Percentiles rank a stretch among this genome's conserved stretches.
Conservation (phyloP, 768 basidiomycete species). For the Rhizopogon sp. region DNA sequence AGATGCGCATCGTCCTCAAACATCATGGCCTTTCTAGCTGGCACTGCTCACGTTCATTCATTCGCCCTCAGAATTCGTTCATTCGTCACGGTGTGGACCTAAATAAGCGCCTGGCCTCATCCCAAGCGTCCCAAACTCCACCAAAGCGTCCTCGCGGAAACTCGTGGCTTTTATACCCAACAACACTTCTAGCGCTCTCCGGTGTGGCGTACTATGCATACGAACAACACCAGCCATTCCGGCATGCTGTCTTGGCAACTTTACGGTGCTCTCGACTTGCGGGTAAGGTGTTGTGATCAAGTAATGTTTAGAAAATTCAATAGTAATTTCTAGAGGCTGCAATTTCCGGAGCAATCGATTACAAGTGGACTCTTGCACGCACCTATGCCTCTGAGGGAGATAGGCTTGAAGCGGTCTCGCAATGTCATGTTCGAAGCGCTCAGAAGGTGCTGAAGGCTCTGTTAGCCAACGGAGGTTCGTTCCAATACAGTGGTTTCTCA, state of each 20-base stretch:
- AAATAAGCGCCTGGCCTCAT: not conserved
- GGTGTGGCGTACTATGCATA: conserved; percentile 46
- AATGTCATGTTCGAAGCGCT: conserved; percentile 84
- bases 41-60: not conserved
- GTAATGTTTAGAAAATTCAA: conserved; percentile 2
- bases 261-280: conserved; percentile 80
- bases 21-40: not conserved
- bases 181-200: conserved; percentile 19
- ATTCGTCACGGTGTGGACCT: not conserved
- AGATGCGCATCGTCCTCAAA: not conserved
- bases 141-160: conserved; percentile 6
- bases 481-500: not conserved
- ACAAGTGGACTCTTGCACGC: conserved; percentile 62
- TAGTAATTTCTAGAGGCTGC: conserved; percentile 44
- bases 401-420: conserved; percentile 51
- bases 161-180: conserved; percentile 22
- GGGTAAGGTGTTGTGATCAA: conserved; percentile 32
- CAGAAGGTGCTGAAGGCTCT: conserved; percentile 75
- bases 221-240: conserved; percentile 64
- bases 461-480: conserved; percentile 79
- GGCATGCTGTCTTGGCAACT: conserved; percentile 69
- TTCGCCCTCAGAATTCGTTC: not conserved
- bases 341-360: conserved; percentile 59
- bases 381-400: conserved; percentile 48
- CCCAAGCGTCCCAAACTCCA: conserved; percentile 1